Evolutionary conservation across 139 green algal species (phyloP).

Genomic region (Diplosphaera chodatii): DNA sequence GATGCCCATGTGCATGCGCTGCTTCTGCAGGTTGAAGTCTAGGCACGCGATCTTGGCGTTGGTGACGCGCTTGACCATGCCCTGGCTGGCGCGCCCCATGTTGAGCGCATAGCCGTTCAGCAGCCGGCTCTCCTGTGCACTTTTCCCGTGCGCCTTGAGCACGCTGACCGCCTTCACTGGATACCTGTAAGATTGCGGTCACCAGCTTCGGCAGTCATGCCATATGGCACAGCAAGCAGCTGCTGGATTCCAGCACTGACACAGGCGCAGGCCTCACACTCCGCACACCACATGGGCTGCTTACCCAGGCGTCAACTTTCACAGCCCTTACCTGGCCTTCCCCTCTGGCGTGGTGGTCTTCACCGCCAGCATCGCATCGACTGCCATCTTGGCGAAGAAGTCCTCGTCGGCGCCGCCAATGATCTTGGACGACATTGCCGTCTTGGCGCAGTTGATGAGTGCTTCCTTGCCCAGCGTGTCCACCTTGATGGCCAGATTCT

Average conservation of each 20-base stretch:
- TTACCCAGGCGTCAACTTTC: too few species aligned
- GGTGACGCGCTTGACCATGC: conserved; percentile 48
- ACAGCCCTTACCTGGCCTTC: neutral
- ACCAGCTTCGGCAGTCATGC: too few species aligned
- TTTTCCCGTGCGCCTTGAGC: conserved; percentile 96
- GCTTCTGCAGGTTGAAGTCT: conserved; percentile 93
- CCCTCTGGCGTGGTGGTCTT: conserved; percentile 10
- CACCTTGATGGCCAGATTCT: conserved; percentile 70
- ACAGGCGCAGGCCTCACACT: too few species aligned
- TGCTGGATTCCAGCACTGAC: too few species aligned
- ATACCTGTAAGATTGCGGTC: too few species aligned
- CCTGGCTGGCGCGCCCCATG: conserved; percentile 76
- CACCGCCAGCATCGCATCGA: conserved; percentile 64
- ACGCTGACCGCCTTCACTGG: conserved; percentile 94
- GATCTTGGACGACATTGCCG: conserved; percentile 94
- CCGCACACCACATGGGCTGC: too few species aligned
- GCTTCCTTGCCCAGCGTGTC: conserved; percentile 74
- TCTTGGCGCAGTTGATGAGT: conserved; percentile 83
- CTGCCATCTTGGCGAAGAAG: conserved; percentile 84
- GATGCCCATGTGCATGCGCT: conserved; percentile 81
- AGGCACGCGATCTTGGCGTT: conserved; percentile 79
- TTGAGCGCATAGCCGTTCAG: conserved; percentile 97
- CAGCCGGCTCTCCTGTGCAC: conserved; percentile 70
- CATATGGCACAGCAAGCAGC: too few species aligned
- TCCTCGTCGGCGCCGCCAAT: conserved; percentile 69